A percentile compares a stretch with the other conserved stretches of the same genome.
Conservation (phyloP, 352 stramenopile species). For the Phytophthora kernoviae region DNA sequence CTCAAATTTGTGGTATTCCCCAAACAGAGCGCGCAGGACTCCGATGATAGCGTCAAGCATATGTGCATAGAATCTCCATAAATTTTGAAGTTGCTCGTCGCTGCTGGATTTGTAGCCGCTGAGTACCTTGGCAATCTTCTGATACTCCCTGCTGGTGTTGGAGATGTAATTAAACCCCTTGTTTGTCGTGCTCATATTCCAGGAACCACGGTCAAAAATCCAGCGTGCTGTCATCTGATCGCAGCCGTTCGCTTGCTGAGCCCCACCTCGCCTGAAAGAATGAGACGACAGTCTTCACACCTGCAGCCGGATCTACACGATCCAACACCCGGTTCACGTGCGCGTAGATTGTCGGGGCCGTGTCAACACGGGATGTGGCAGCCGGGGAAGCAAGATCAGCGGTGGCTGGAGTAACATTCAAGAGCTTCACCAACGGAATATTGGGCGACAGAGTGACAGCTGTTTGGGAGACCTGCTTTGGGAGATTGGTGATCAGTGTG, state of each 20-base stretch:
- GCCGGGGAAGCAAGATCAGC: not conserved
- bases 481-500: slow-evolving; percentile 14
- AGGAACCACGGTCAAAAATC: slow-evolving; percentile 7
- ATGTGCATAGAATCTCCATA: not conserved
- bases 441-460: not conserved
- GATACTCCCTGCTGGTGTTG: slow-evolving; percentile 8
- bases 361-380: not conserved
- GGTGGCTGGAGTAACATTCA: not conserved
- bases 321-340: slow-evolving; percentile 29
- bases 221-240: not conserved
- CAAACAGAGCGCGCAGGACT: not conserved
- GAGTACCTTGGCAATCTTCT: slow-evolving; percentile 3
- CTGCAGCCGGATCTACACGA: not conserved
- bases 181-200: slow-evolving; percentile 15
- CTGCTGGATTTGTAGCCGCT: not conserved
- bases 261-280: slow-evolving; percentile 20
- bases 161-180: slow-evolving; percentile 12
- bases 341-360: slow-evolving; percentile 3
- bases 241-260: slow-evolving; percentile 7
- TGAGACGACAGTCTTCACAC: slow-evolving; percentile 22
- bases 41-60: not conserved
- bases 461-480: not conserved
- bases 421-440: not conserved
- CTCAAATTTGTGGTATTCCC: not conserved
- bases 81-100: not conserved